A percentile compares a stretch with the other conserved stretches of the same genome.
These are phyloP conservation scores for Saturnispora sekii DNA, from an alignment of 805 yeast genomes.

Conservation along the genomic window DNA sequence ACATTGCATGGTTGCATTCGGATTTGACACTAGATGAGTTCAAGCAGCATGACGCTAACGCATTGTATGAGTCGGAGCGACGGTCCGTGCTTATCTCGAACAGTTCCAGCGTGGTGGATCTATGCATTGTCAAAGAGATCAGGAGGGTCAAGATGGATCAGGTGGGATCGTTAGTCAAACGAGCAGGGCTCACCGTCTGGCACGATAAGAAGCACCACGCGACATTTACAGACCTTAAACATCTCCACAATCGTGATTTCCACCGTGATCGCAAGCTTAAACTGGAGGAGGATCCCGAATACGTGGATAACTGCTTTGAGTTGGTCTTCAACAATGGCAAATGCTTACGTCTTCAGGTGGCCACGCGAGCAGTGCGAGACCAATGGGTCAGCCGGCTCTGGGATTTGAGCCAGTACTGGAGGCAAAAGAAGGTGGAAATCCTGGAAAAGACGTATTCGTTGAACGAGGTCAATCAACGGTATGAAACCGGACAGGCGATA, in stretches of 20 bases:
- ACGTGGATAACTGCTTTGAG: constrained; percentile 42
- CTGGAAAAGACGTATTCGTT: constrained; percentile 27
- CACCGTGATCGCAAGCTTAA: not conserved
- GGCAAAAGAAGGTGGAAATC: constrained; percentile 32
- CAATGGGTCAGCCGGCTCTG: constrained; percentile 56
- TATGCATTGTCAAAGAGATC: constrained; percentile 39
- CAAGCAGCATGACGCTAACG: constrained; percentile 41
- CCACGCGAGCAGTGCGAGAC: constrained; percentile 36
- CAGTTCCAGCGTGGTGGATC: constrained; percentile 54
- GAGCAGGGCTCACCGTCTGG: constrained; percentile 27
- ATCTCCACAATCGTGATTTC: not conserved
- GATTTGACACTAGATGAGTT: constrained; percentile 31
- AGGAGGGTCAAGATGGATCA: constrained; percentile 23
- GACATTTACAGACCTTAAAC: not conserved
- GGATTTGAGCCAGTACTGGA: constrained; percentile 52
- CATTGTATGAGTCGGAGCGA: constrained; percentile 59
- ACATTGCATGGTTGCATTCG: constrained; percentile 54
- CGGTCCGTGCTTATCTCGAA: constrained; percentile 43
- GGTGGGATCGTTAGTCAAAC: constrained; percentile 19
- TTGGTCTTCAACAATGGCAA: constrained; percentile 40
- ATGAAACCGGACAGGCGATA: constrained; percentile 36
- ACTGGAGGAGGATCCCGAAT: constrained; percentile 4
- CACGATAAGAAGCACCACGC: constrained; percentile 5
- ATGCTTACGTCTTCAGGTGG: constrained; percentile 45
- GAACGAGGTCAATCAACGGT: constrained; percentile 41